Evolutionary conservation across 2,329 filamentous ascomycete genomes (phyloP).

Genomic region (Nothophaeocryptopus gaeumannii): DNA sequence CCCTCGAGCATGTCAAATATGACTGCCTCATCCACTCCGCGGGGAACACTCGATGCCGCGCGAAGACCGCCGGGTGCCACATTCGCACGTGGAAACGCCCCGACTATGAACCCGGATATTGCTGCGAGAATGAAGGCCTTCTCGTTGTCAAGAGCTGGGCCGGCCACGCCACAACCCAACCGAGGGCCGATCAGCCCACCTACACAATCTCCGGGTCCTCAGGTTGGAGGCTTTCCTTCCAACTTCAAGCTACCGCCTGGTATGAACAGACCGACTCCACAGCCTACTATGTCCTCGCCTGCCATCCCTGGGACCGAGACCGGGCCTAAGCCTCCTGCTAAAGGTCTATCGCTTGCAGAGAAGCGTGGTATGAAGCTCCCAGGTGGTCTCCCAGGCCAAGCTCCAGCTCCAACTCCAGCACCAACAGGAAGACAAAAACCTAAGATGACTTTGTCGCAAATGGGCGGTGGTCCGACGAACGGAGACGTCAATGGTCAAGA

Average conservation of each 20-base stretch:
- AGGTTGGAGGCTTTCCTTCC: conserved; percentile 41
- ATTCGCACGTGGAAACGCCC: conserved; percentile 46
- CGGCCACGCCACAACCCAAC: conserved; percentile 32
- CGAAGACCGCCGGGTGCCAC: conserved; percentile 51
- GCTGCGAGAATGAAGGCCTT: conserved; percentile 69
- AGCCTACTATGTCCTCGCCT: conserved; percentile 49
- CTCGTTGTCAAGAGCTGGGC: conserved; percentile 62
- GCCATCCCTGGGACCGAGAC: conserved; percentile 41
- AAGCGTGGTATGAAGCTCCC: conserved; percentile 65
- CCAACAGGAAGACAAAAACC: conserved; percentile 37
- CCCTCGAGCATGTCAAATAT: conserved; percentile 55
- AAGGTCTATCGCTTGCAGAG: conserved; percentile 61
- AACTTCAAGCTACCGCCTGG: conserved; percentile 45
- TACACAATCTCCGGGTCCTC: conserved; percentile 19
- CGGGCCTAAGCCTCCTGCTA: conserved; percentile 35
- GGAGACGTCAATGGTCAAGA: conserved; percentile 31
- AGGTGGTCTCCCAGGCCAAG: conserved; percentile 49
- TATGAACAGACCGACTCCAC: conserved; percentile 37
- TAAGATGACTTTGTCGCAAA: conserved; percentile 44
- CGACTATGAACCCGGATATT: conserved; percentile 56
- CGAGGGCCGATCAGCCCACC: conserved; percentile 19
- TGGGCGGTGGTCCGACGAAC: conserved; percentile 38
- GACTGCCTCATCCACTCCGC: conserved; percentile 78
- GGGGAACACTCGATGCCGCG: conserved; percentile 71
- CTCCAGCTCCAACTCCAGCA: conserved; percentile 43